Evolutionary conservation across 345 rosid species (phyloP).

Genomic region (Rhodamnia argentea): DNA sequence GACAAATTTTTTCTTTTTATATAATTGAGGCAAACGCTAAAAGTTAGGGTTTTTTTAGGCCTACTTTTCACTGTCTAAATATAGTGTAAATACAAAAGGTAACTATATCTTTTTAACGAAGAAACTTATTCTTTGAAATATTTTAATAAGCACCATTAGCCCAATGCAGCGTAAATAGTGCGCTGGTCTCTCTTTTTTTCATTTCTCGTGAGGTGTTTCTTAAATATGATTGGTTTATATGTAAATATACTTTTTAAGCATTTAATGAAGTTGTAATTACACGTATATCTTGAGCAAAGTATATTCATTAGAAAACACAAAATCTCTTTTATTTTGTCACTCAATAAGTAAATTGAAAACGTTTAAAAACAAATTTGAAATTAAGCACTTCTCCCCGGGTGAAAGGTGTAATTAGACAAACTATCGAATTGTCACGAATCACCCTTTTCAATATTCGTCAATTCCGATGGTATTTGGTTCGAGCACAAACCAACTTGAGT

Average conservation of each 20-base stretch:
- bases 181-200: background rate
- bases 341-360: background rate
- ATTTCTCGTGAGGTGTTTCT: background rate
- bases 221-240: background rate
- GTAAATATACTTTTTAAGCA: background rate
- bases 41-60: too few relatives aligned
- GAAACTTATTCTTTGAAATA: background rate
- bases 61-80: background rate
- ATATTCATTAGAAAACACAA: background rate
- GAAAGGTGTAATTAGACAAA: background rate
- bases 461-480: background rate
- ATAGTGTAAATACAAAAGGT: background rate
- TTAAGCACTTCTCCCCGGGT: background rate
- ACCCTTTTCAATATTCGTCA: background rate
- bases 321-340: background rate
- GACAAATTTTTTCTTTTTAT: too few relatives aligned
- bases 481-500: background rate
- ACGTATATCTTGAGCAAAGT: background rate
- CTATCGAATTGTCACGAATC: background rate
- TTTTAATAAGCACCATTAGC: background rate
- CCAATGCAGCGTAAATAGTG: background rate
- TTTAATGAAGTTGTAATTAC: background rate
- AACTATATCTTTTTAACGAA: background rate
- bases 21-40: too few relatives aligned
- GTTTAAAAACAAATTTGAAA: rapidly evolving